These are phyloP conservation scores for Psilocybe tampanensis DNA, from an alignment of 768 basidiomycete genomes.

Conservation along the genomic window DNA sequence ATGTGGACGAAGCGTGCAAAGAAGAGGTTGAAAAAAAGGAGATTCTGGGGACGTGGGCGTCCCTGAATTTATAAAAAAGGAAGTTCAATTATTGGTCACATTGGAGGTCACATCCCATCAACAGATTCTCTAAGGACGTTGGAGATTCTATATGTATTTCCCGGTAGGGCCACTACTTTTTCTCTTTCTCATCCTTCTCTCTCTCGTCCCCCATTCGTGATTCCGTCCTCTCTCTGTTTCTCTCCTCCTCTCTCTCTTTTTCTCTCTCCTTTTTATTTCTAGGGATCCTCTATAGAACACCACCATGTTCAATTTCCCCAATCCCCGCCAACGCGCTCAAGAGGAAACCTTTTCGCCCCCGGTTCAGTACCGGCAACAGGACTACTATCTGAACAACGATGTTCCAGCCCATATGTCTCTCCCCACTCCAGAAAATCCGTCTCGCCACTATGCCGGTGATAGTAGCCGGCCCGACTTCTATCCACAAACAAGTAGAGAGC, in stretches of 20 bases:
- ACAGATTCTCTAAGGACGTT: background rate
- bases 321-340: slow-evolving; percentile 4
- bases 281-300: background rate
- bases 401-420: background rate
- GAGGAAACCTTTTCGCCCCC: slow-evolving; percentile 10
- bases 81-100: background rate
- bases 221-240: background rate
- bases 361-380: slow-evolving; percentile 12
- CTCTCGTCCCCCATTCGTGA: background rate
- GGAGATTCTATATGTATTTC: slow-evolving; percentile 6
- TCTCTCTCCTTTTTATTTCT: background rate
- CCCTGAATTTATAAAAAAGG: background rate
- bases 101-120: background rate
- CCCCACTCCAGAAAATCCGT: slow-evolving; percentile 2
- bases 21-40: background rate
- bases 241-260: background rate
- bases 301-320: slow-evolving; percentile 8
- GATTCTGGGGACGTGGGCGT: background rate
- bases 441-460: slow-evolving; percentile 6
- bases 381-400: slow-evolving; percentile 2
- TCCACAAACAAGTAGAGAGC: background rate
- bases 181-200: slow-evolving; percentile 3
- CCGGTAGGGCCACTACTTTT: background rate
- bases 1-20: too few species aligned
- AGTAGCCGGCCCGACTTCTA: slow-evolving; percentile 3